Evolutionary conservation across 768 basidiomycete species (phyloP), one percentile per base, ranked within the genome.

Genomic region (Cytidiella melzeri): DNA sequence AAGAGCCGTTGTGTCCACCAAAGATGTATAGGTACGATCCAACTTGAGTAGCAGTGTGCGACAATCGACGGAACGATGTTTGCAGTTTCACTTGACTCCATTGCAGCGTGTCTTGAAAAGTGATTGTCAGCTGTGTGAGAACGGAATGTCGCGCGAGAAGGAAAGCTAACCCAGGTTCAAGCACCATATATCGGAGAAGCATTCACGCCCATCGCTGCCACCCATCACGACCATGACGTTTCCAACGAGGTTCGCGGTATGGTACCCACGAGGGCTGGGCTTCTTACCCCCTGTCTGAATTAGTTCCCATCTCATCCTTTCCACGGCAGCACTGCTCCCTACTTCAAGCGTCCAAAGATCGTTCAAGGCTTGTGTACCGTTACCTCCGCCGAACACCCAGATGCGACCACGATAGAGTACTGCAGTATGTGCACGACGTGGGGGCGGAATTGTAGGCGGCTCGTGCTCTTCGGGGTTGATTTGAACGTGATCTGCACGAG

Each of bases 331-430:
- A 23, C 61, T 61, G 37, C 66, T 57, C 44, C 72, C 68, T 27
- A 86, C 79, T 50, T 95, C 90, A 20, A 95, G 69, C 13, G 84
- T 80, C 92, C 92, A 95, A 18, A 94, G 69, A 64, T 96, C 93
- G 57, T 90, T 89, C 48, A 96, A 72, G 0, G 94, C 92, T n/a
- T 78, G 79, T 69, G 85, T 72, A 0, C 94, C 94, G 51, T 92
- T 94, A 2, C 94, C 93, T n/a, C 94, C 92, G 6, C 92, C 94
- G 58, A 95, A 96, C 3, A 96, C 67, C 72, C 87, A 90, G 0
- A 97, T 75, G 61, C 79, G 84, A 50, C 75, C 73, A 24, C 71
- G 69, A 59, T 91, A 83, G 19, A 81, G 67, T 12, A 93, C 86
- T 1, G 90, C 80, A 0, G 91, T 89, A 64, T 97, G 94, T 1